These are phyloP conservation scores for Salix dunnii DNA, from an alignment of 345 rosid genomes.

Conservation along the genomic window DNA sequence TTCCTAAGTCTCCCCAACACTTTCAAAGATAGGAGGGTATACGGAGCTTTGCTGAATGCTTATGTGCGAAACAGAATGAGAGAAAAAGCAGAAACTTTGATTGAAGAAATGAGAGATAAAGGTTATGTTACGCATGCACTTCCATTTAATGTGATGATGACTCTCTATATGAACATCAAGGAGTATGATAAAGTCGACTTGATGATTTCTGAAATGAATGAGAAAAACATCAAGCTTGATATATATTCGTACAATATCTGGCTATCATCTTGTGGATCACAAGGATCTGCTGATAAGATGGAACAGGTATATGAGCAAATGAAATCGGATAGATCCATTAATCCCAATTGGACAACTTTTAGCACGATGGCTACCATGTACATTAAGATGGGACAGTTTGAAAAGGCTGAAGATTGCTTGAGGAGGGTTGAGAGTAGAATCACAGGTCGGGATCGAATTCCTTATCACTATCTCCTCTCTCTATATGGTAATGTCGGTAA, in stretches of 20 bases:
- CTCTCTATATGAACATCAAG: constrained; percentile 79
- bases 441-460: constrained; percentile 70
- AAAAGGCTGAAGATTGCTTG: constrained; percentile 82
- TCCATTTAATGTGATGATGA: constrained; percentile 95
- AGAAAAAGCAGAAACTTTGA: constrained; percentile 67
- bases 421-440: constrained; percentile 77
- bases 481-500: constrained; percentile 71
- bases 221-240: constrained; percentile 64
- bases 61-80: constrained; percentile 57
- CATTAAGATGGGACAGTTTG: constrained; percentile 61
- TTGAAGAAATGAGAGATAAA: constrained; percentile 62
- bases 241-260: constrained; percentile 88
- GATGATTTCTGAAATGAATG: constrained; percentile 72
- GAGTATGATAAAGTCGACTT: constrained; percentile 68
- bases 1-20: constrained; percentile 51
- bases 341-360: constrained; percentile 87
- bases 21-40: constrained; percentile 75
- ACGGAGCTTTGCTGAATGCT: constrained; percentile 78
- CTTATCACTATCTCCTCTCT: constrained; percentile 85
- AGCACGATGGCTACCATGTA: constrained; percentile 93
- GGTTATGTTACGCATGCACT: constrained; percentile 61
- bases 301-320: constrained; percentile 71
- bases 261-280: constrained; percentile 77
- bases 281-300: constrained; percentile 65
- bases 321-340: constrained; percentile 53